Conservation (phyloP, 2,329 filamentous ascomycete species). For the Botrytis deweyae region DNA sequence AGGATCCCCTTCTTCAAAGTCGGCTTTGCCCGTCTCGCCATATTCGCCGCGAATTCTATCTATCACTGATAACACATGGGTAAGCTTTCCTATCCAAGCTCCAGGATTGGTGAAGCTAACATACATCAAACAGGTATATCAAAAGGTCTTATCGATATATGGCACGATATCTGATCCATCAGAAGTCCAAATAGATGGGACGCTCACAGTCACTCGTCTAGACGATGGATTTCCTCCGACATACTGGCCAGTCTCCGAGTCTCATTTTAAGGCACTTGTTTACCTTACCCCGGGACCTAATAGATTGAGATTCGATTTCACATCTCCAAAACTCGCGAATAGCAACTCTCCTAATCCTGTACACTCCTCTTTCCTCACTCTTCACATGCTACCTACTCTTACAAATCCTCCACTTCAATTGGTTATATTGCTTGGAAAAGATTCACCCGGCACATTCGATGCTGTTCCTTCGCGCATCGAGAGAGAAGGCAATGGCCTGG, state of each 20-base stretch:
- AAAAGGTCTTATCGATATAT: conserved; percentile 81
- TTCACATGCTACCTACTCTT: conserved; percentile 82
- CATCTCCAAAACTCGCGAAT: conserved; percentile 74
- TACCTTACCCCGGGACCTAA: conserved; percentile 93
- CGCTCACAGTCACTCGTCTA: conserved; percentile 73
- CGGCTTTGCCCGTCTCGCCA: conserved; percentile 64
- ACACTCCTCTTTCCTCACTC: conserved; percentile 75
- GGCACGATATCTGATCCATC: conserved; percentile 76
- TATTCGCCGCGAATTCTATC: conserved; percentile 81
- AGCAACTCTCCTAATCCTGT: conserved; percentile 64
- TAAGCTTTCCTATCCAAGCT: conserved; percentile 42
- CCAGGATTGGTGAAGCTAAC: background rate
- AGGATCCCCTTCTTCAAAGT: conserved; percentile 55
- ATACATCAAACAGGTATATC: conserved; percentile 66
- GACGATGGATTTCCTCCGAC: conserved; percentile 83
- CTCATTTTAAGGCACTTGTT: conserved; percentile 86
- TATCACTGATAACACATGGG: conserved; percentile 79
- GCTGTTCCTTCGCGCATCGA: conserved; percentile 71
- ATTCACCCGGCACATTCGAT: conserved; percentile 85
- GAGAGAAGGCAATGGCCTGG: conserved; percentile 78
- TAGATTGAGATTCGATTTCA: conserved; percentile 82
- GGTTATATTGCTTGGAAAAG: conserved; percentile 81
- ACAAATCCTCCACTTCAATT: conserved; percentile 83
- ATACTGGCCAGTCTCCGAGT: conserved; percentile 83
- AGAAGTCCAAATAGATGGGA: conserved; percentile 72